Conservation (phyloP, 192 early-diverging fungal species). For the Coemansia sp. region DNA sequence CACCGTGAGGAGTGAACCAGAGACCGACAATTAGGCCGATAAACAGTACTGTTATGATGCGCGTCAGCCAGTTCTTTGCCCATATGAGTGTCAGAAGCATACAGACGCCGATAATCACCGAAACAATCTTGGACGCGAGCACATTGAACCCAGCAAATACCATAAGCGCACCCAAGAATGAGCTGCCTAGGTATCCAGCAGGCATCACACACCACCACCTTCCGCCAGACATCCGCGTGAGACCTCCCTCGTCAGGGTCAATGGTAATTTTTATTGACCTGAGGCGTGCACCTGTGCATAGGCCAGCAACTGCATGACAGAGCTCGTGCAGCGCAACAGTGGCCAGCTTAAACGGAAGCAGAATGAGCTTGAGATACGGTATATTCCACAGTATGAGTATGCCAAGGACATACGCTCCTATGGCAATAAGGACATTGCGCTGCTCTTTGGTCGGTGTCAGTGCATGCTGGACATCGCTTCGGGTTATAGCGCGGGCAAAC, state of each 20-base stretch:
- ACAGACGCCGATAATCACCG: slow-evolving; percentile 80
- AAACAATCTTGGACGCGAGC: slow-evolving; percentile 79
- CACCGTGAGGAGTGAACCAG: slow-evolving; percentile 77
- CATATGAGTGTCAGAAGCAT: slow-evolving; percentile 81
- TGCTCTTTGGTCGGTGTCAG: slow-evolving; percentile 48
- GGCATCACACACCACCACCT: slow-evolving; percentile 80
- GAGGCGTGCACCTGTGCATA: slow-evolving; percentile 86
- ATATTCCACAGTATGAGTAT: slow-evolving; percentile 85
- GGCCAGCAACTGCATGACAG: slow-evolving; percentile 84
- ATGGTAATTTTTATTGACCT: slow-evolving; percentile 86
- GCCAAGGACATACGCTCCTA: slow-evolving; percentile 63
- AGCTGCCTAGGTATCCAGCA: slow-evolving; percentile 87
- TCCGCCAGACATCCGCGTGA: slow-evolving; percentile 80
- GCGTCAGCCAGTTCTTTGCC: slow-evolving; percentile 87
- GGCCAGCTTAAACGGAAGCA: slow-evolving; percentile 95
- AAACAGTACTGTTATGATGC: slow-evolving; percentile 77
- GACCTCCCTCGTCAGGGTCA: slow-evolving; percentile 90
- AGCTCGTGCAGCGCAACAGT: slow-evolving; percentile 96
- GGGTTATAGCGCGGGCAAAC: slow-evolving; percentile 18
- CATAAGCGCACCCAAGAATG: slow-evolving; percentile 87
- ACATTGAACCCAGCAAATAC: slow-evolving; percentile 92
- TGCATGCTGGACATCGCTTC: slow-evolving; percentile 28
- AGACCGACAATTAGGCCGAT: slow-evolving; percentile 76
- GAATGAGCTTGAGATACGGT: slow-evolving; percentile 75
- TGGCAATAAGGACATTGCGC: slow-evolving; percentile 42